Conservation (phyloP, 2,329 filamentous ascomycete genomes). For the Microsporum ferrugineum region DNA sequence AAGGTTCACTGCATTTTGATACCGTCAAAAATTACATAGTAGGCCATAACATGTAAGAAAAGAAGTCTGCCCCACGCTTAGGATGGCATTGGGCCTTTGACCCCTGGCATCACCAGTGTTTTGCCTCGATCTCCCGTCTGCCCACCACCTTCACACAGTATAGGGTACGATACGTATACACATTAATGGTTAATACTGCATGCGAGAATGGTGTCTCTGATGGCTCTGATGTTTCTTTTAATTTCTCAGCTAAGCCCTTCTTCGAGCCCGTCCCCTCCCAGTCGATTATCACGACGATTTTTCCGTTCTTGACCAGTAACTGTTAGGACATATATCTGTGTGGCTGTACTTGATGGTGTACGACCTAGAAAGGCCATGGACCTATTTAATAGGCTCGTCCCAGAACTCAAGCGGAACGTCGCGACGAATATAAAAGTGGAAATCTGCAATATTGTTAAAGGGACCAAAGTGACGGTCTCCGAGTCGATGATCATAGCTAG, state of each 20-base stretch:
- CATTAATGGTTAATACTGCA: no score
- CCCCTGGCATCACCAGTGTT: neutral
- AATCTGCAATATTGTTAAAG: conserved; percentile 4
- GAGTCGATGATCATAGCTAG: conserved; percentile 22
- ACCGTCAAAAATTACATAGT: no score
- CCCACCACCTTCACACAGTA: neutral
- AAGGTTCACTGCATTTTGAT: no score
- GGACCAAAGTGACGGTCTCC: conserved; percentile 6
- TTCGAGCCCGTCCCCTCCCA: conserved; percentile 26
- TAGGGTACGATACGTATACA: neutral
- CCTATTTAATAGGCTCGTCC: neutral
- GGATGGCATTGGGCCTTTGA: neutral
- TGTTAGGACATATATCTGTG: conserved; percentile 13
- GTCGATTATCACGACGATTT: conserved; percentile 37
- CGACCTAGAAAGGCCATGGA: conserved; percentile 6
- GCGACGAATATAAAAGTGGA: conserved; percentile 5
- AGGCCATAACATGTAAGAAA: no score
- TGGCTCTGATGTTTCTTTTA: no score
- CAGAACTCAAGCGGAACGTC: neutral
- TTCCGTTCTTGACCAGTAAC: conserved; percentile 22
- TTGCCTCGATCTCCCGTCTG: neutral
- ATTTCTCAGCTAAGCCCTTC: no score
- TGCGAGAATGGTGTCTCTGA: no score
- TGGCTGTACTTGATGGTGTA: neutral
- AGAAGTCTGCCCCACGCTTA: neutral